A percentile compares a stretch with the other conserved stretches of the same genome.
These are phyloP conservation scores for Venturia nashicola DNA, from an alignment of 2,329 filamentous ascomycete species.

Conservation along the genomic window DNA sequence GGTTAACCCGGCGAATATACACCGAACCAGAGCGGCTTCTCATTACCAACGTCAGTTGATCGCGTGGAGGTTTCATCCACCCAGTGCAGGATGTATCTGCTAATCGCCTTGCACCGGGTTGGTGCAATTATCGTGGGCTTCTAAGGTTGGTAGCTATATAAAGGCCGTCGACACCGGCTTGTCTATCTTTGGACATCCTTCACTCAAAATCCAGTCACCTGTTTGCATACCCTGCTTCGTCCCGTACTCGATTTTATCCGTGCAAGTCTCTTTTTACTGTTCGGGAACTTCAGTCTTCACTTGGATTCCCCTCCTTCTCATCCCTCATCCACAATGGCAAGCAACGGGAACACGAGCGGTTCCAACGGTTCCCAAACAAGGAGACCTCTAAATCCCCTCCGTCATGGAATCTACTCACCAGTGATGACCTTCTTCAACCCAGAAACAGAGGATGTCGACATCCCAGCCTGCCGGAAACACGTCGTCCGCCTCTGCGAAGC, in stretches of 20 bases:
- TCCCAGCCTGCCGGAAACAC: constrained; percentile 67
- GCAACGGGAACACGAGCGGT: constrained; percentile 20
- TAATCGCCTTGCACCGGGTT: neutral
- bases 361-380: neutral
- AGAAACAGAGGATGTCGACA: constrained; percentile 73
- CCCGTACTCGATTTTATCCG: neutral
- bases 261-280: neutral
- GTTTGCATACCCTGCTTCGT: neutral
- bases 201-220: neutral
- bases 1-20: neutral
- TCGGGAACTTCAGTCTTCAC: neutral
- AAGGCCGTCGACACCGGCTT: neutral
- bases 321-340: neutral
- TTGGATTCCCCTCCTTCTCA: neutral
- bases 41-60: neutral
- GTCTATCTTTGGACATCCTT: neutral
- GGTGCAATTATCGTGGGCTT: neutral
- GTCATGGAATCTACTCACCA: constrained; percentile 75
- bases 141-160: neutral
- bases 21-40: neutral
- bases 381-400: constrained; percentile 40
- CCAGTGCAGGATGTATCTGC: neutral
- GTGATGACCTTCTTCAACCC: constrained; percentile 86
- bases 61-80: neutral
- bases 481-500: constrained; percentile 64